These are phyloP conservation scores for Citrullus mucosospermus DNA, from an alignment of 306 rosid species.

Conservation along the genomic window DNA sequence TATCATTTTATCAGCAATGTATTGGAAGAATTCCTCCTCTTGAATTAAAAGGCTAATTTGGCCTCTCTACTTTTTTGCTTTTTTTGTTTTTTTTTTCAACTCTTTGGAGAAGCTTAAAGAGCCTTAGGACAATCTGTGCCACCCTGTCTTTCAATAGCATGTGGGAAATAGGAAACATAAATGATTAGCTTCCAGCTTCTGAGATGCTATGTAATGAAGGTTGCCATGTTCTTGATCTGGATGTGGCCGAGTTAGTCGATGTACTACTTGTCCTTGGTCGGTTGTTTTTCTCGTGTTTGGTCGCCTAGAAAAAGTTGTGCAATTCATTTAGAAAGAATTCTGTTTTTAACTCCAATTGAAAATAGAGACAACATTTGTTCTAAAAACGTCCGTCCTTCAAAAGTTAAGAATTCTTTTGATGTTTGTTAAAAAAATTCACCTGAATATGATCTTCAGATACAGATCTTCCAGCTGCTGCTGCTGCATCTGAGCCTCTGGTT, in stretches of 20 bases:
- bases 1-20: background rate
- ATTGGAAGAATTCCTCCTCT: background rate
- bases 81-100: background rate
- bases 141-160: conserved; percentile 9
- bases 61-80: background rate
- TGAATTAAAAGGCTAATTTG: background rate
- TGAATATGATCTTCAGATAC: background rate
- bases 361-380: background rate
- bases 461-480: conserved; percentile 4
- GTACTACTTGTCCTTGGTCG: conserved; percentile 7
- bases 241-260: background rate
- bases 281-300: conserved; percentile 9
- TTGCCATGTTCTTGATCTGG: conserved; percentile 17
- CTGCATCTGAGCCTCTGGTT: background rate
- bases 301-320: background rate
- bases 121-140: conserved; percentile 5
- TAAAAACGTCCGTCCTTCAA: background rate
- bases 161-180: conserved; percentile 12
- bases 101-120: background rate
- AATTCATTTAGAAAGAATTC: background rate
- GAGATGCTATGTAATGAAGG: conserved; percentile 15
- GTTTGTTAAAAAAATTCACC: conserved; percentile 5
- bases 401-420: background rate
- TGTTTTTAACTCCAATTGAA: background rate
- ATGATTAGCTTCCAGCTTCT: conserved; percentile 14